Conservation (phyloP, 2,329 filamentous ascomycete genomes). For the Seiridium unicorne region DNA sequence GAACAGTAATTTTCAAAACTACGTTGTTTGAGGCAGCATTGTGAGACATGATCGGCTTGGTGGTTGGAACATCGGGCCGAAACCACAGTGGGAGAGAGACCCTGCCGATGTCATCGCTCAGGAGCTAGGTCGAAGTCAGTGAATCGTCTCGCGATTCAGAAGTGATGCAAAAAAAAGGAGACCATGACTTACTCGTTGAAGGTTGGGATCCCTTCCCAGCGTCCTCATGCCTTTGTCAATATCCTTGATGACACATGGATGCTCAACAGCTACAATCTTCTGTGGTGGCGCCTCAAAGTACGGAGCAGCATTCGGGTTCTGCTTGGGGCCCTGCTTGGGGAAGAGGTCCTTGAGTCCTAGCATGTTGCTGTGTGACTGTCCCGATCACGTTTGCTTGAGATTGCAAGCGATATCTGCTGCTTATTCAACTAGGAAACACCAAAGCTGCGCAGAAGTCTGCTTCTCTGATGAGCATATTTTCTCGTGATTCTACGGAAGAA, state of each 20-base stretch:
- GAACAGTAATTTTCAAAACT: slow-evolving; percentile 81
- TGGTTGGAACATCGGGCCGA: slow-evolving; percentile 75
- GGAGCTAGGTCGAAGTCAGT: slow-evolving; percentile 17
- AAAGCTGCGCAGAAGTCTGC: too few species aligned
- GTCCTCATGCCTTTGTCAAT: slow-evolving; percentile 39
- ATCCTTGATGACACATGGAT: slow-evolving; percentile 39
- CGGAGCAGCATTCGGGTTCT: slow-evolving; percentile 8
- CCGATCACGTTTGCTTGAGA: not conserved
- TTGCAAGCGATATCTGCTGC: not conserved
- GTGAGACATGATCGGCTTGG: slow-evolving; percentile 75
- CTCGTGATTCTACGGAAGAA: too few species aligned
- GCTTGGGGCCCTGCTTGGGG: slow-evolving; percentile 3
- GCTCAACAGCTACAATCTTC: slow-evolving; percentile 40
- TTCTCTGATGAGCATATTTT: too few species aligned
- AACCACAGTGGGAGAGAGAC: slow-evolving; percentile 68
- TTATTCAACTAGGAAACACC: too few species aligned
- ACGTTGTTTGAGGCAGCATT: slow-evolving; percentile 78
- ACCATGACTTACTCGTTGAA: slow-evolving; percentile 29
- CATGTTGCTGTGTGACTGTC: slow-evolving; percentile 2
- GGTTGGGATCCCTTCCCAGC: slow-evolving; percentile 36
- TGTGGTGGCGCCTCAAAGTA: slow-evolving; percentile 13
- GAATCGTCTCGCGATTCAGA: not conserved
- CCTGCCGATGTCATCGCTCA: slow-evolving; percentile 30
- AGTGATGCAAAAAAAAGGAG: not conserved
- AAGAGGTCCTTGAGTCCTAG: slow-evolving; percentile 11